Base-by-base conservation (phyloP, 345 rosid genomes). In the Capsella bursapastoris region DNA sequence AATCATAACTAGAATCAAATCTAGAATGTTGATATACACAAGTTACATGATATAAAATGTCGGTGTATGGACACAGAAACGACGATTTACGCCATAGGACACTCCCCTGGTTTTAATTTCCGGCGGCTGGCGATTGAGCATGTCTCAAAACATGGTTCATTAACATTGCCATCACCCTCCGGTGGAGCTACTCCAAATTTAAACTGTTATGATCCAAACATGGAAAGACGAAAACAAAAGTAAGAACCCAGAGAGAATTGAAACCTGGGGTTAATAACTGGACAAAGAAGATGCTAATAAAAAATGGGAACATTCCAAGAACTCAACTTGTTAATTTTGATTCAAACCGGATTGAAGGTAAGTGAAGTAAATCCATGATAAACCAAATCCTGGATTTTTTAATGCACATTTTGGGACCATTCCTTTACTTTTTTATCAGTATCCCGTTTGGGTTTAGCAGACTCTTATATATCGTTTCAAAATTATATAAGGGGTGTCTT, bases 101-200 rank as follows among this genome's bases (percentile, higher is more conserved):
- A 91, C 60, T 78, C 82, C 27, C 47, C 52, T 70, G 45, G 37
- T 32, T 52, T 63, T 40, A 65, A 59, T 57, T 70, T 81, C 59
- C 89, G 70, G 58, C 84, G 80, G 51, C 67, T 64, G 12, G 96
- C 92, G 51, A 76, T 76, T 8, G 96, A 87, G 75, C 98, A 91
- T 52, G 78, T 80, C 73, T 88, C 90, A 74, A 89, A 53, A 85
- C 98, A 89, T 43, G 95, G 96, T 76, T 89, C 89, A 57, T 79
- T 83, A 66, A 88, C 85, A 31, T 79, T 63, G 27, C 71, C 70
- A 72, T 90, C 98, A 27, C 86, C 86, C 64, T 82, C 78, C 2
- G 96, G 92, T 48, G 98, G 92, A 78, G 38, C 81, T 44, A 92
- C 68, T 60, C 98, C 96, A 71, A 90, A 92, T 72, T 88, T 90